phyloP scores from a whole-genome alignment of 768 basidiomycete genomes.

The Artomyces pyxidatus region DNA sequence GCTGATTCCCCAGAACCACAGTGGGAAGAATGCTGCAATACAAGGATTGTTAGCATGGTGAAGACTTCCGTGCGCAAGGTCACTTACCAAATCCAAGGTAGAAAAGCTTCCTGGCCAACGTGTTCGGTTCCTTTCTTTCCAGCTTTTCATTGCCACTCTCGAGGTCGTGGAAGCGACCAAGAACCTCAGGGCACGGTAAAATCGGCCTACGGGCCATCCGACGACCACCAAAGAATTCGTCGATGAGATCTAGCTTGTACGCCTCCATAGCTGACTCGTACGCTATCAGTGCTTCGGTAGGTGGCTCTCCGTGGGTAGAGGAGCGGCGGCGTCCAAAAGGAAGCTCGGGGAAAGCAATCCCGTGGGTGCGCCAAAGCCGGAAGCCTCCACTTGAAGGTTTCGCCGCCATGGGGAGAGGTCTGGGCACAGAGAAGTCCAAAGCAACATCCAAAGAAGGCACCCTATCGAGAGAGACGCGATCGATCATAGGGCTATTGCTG shows the following conservation, averaged over 20 bases:
- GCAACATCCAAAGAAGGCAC: too few relatives aligned
- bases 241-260: neutral
- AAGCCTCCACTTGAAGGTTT: neutral
- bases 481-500: too few relatives aligned
- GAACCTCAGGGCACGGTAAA: neutral
- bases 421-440: neutral
- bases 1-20: neutral
- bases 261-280: neutral
- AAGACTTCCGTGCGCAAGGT: neutral
- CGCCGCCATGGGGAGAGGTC: neutral
- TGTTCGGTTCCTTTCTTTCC: neutral
- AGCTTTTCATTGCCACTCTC: neutral
- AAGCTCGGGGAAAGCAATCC: neutral
- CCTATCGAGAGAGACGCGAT: too few relatives aligned
- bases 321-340: neutral
- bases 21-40: neutral
- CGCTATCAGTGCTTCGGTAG: neutral
- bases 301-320: neutral
- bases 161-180: neutral
- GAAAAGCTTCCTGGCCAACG: neutral
- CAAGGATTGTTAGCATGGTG: too few relatives aligned
- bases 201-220: neutral
- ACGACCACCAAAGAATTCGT: neutral
- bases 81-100: neutral
- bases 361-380: neutral